phyloP scores from a whole-genome alignment of 768 basidiomycete species.

The Butyriboletus loyo region DNA sequence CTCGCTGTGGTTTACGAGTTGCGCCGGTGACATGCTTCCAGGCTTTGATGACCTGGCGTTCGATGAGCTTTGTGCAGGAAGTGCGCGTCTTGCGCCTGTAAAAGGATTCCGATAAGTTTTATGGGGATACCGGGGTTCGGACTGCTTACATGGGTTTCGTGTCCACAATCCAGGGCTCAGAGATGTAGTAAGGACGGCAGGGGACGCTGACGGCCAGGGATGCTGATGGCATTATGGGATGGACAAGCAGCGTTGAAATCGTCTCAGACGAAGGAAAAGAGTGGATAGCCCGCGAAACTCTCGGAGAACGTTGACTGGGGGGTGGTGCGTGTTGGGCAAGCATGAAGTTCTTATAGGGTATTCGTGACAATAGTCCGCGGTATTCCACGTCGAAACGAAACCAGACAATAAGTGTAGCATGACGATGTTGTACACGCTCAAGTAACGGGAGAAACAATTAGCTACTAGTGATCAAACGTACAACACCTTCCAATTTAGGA shows the following conservation, averaged over 20 bases:
- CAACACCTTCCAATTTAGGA: constrained; percentile 24
- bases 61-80: constrained; percentile 46
- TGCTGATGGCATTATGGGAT: constrained; percentile 8
- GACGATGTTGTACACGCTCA: background rate
- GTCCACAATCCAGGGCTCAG: constrained; percentile 29
- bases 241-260: constrained; percentile 2
- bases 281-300: constrained; percentile 20
- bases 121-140: background rate
- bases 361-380: constrained; percentile 13
- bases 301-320: constrained; percentile 19
- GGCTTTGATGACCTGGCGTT: constrained; percentile 54
- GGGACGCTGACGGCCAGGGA: constrained; percentile 4
- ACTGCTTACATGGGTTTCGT: constrained; percentile 22
- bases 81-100: constrained; percentile 22
- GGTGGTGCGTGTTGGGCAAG: background rate
- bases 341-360: constrained; percentile 18
- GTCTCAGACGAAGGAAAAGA: constrained; percentile 29
- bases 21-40: constrained; percentile 62
- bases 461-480: constrained; percentile 6
- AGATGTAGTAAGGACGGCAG: constrained; percentile 11
- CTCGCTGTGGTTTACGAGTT: constrained; percentile 49
- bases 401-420: background rate
- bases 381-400: background rate
- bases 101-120: background rate
- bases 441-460: constrained; percentile 16